Evolutionary conservation across 2,329 filamentous ascomycete genomes (phyloP), one percentile per base, ranked within the genome.

Genomic region (Diplodia sapinea): DNA sequence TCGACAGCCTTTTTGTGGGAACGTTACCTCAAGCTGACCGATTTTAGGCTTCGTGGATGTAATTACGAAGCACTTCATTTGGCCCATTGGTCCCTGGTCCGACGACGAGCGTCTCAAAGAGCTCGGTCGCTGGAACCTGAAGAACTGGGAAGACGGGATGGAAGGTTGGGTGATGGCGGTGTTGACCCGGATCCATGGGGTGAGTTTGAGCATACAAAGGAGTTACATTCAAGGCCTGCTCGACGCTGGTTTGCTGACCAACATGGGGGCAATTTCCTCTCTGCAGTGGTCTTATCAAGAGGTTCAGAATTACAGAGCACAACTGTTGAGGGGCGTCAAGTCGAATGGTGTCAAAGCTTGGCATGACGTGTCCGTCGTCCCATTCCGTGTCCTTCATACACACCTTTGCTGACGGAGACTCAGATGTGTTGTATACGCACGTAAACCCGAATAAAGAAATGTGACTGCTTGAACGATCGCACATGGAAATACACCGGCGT

Each of bases 121-220:
- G 29, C 29, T 79, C 63, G 77, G 77, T 1, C 40, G 74, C 11
- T 75, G 79, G 79, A 72, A 79, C 17, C 71, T 79, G 71, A 63
- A 79, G 54, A 79, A 80, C 68, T 81, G 79, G 78, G 71, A 73
- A 55, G 77, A 79, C 51, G 79, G 79, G 2, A 73, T 81, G 63
- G 79, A 81, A 69, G 76, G 78, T 1, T 82, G 79, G 80, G 71
- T 77, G 6, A 73, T 80, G 73, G 78, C 77, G 47, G 69, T 77
- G 56, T 79, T 79, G 68, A 81, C 79, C n/a, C 54, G 78, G 15
- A 63, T 78, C 1, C 66, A 80, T 5, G 78, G 77, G 4, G 73
- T 73, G 66, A 67, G 71, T 71, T 43, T 50, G n/a, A n/a, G 29
- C 20, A 33, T 20, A 13, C 36, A 11, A 36, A 31, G 36, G 31